Percentiles rank a stretch among this genome's conserved stretches.
Conservation (phyloP, 2,329 filamentous ascomycete genomes). For the Fonsecaea pedrosoi region DNA sequence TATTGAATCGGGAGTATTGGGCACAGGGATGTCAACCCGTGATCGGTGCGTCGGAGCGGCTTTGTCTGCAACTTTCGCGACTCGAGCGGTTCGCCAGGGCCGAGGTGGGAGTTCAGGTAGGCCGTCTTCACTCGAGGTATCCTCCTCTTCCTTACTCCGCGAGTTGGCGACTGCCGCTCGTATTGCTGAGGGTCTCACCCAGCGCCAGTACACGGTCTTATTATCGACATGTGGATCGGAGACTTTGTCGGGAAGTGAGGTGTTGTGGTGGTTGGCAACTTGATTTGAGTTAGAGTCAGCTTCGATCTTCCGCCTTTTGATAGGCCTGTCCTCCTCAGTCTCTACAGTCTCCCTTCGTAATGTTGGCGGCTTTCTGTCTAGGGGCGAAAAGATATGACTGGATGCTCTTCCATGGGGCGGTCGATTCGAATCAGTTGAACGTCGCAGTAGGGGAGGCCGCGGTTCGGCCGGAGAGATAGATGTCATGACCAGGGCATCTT, state of each 20-base stretch:
- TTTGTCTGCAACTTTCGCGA: slow-evolving; percentile 27
- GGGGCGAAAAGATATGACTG: slow-evolving; percentile 22
- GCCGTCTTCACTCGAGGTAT: slow-evolving; percentile 18
- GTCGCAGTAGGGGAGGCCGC: slow-evolving; percentile 36
- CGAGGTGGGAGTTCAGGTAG: slow-evolving; percentile 31
- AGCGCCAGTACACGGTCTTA: slow-evolving; percentile 20
- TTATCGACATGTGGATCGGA: slow-evolving; percentile 3
- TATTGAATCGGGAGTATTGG: slow-evolving; percentile 38
- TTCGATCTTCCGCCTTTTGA: slow-evolving; percentile 45
- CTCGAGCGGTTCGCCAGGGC: slow-evolving; percentile 27
- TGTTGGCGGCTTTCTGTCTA: slow-evolving; percentile 18
- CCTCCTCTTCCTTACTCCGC: slow-evolving; percentile 17
- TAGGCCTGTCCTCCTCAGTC: slow-evolving; percentile 51
- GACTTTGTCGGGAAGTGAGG: not conserved
- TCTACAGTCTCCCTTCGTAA: slow-evolving; percentile 24
- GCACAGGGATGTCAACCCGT: slow-evolving; percentile 35
- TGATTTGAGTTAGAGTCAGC: slow-evolving; percentile 15
- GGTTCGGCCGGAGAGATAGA: slow-evolving; percentile 39
- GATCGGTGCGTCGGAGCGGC: slow-evolving; percentile 36
- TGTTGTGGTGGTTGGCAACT: slow-evolving; percentile 13
- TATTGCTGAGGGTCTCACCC: slow-evolving; percentile 21
- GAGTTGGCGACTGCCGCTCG: not conserved
- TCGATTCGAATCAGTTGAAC: slow-evolving; percentile 28
- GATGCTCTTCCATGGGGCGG: slow-evolving; percentile 17
- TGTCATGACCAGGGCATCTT: slow-evolving; percentile 41